Base-by-base conservation (phyloP, 1,284 basidiomycete species). In the Irpex sp. region DNA sequence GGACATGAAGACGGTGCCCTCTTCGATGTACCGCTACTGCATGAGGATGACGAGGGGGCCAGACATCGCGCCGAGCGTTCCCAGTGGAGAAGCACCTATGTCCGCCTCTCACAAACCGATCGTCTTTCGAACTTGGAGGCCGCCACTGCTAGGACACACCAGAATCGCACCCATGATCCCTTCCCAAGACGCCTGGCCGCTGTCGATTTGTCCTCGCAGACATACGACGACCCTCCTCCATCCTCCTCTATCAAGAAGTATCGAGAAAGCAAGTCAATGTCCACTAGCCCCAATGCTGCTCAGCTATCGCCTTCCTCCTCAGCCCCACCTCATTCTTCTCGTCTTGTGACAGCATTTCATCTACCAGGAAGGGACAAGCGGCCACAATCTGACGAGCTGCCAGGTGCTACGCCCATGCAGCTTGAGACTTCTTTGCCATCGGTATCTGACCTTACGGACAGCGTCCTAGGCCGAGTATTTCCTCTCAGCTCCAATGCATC, bases 81-180 rank as follows among this genome's bases (percentile, higher is more conserved):
- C 0, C 86, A 85, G 86, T 87, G 85, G 85, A 80, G 80, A 19
- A 78, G 73, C 48, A 69, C 84, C 4, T 86, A 86, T 69, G 72
- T 79, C 66, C 81, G 82, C 17, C 66, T 86, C 36, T 86, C 85
- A 2, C 82, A 82, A 59, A 73, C 78, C 3, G 76, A 74, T 4
- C 72, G 49, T 9, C 52, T 51, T n/a, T 9, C 44, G 37, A 26
- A 17, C 3, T 8, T 31, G 9, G n/a, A 51, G 11, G 26, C 26
- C 26, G 26, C 26, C 26, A 26, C 26, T 26, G 26, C 26, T 26
- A 26, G 26, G 26, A 26, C 26, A 26, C 26, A 26, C 26, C 26
- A 26, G 26, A 56, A 26, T 6, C 21, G 34, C 34, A 11, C 54
- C 3, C 17, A 52, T 37, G n/a, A 31, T 38, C 40, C 57, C 26